phyloP scores from a whole-genome alignment of 345 rosid species.

The Barbarea vulgaris region DNA sequence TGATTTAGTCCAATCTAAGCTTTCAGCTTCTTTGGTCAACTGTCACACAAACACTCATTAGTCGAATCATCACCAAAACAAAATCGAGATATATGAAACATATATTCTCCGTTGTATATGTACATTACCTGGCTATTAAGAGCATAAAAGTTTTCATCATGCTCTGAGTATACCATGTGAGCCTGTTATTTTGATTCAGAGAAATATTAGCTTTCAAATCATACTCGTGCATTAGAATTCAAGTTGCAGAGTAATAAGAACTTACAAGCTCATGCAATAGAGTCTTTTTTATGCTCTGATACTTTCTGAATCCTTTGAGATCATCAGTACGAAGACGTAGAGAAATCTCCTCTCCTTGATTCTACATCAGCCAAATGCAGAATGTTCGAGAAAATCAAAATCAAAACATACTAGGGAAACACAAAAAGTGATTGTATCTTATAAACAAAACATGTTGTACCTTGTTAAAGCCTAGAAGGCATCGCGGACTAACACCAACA shows the following conservation, averaged over 20 bases:
- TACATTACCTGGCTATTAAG: constrained; percentile 77
- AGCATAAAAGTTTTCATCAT: constrained; percentile 81
- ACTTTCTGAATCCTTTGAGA: constrained; percentile 95
- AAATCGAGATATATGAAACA: constrained; percentile 2
- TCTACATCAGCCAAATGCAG: constrained; percentile 49
- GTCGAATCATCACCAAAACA: constrained; percentile 4
- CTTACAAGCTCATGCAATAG: constrained; percentile 94
- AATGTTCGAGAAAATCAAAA: neutral
- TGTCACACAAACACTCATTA: constrained; percentile 38
- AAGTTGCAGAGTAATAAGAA: constrained; percentile 5
- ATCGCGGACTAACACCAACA: constrained; percentile 89
- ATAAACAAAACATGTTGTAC: constrained; percentile 40
- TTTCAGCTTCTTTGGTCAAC: constrained; percentile 83
- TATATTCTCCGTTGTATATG: neutral
- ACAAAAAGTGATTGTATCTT: neutral
- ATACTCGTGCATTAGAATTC: neutral
- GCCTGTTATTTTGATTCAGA: constrained; percentile 58
- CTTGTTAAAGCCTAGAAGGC: constrained; percentile 89
- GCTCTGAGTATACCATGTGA: constrained; percentile 92
- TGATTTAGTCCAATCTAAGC: constrained; percentile 94
- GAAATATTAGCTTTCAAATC: neutral
- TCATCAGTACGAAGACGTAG: constrained; percentile 97
- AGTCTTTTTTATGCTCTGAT: constrained; percentile 84
- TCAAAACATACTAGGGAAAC: neutral
- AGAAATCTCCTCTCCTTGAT: constrained; percentile 95